Conservation (phyloP, 352 stramenopile genomes). For the Globisporangium perplexum region DNA sequence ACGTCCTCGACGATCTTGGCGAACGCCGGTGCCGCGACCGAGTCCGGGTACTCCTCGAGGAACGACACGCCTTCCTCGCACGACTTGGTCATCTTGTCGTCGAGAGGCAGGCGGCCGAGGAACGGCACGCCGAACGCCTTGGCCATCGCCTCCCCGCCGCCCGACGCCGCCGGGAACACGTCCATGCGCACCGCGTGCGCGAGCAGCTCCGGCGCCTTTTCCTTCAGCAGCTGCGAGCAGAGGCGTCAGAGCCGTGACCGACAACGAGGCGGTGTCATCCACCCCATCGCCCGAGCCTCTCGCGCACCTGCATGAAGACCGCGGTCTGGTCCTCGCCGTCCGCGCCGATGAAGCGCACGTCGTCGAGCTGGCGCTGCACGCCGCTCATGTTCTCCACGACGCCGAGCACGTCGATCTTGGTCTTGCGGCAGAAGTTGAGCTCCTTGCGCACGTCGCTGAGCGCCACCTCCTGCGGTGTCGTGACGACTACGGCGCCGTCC, state of each 20-base stretch:
- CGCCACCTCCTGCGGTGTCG: constrained; percentile 99
- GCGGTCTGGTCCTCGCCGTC: constrained; percentile 55
- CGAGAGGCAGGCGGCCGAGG: constrained; percentile 94
- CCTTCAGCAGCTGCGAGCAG: constrained; percentile 54
- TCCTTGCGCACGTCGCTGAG: constrained; percentile 99
- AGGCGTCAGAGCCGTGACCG: not conserved
- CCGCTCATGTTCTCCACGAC: constrained; percentile 99
- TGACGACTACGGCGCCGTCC: constrained; percentile 97
- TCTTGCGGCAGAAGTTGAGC: constrained; percentile 99
- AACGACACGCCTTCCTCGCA: constrained; percentile 96
- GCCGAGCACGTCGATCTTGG: constrained; percentile 74
- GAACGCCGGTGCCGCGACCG: constrained; percentile 64
- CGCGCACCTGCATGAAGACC: constrained; percentile 49
- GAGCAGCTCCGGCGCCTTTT: constrained; percentile 82
- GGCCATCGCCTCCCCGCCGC: constrained; percentile 93
- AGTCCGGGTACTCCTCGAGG: constrained; percentile 84
- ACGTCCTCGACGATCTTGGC: constrained; percentile 68
- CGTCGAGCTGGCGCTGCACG: constrained; percentile 78
- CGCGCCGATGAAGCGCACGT: constrained; percentile 60
- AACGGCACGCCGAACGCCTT: constrained; percentile 95
- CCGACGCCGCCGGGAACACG: constrained; percentile 87
- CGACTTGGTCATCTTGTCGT: constrained; percentile 94
- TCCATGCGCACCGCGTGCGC: constrained; percentile 61
- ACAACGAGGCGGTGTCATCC: too few species aligned
- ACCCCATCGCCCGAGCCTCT: too few species aligned